Evolutionary conservation across 2,329 filamentous ascomycete genomes (phyloP).

Genomic region (Thelonectria rubi): DNA sequence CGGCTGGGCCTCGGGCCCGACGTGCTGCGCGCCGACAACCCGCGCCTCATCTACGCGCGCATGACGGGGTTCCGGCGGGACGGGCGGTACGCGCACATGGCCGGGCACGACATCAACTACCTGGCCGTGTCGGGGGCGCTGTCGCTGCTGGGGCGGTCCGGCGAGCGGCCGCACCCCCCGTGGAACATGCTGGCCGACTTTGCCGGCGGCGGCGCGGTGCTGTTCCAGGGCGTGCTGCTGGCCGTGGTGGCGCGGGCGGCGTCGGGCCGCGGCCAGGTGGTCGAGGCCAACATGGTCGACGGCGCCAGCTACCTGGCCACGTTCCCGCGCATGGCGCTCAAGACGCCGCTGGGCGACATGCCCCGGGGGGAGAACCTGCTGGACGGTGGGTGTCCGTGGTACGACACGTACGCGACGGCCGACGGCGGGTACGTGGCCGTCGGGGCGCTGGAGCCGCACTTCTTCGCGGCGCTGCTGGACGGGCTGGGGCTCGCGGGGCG

Average conservation of each 20-base stretch:
- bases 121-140: slow-evolving; percentile 87
- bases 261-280: slow-evolving; percentile 81
- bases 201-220: slow-evolving; percentile 83
- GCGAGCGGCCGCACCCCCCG: slow-evolving; percentile 78
- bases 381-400: slow-evolving; percentile 88
- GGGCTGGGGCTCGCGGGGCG: slow-evolving; percentile 68
- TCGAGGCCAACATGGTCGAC: slow-evolving; percentile 98
- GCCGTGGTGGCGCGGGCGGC: slow-evolving; percentile 74
- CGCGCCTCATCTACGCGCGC: slow-evolving; percentile 79
- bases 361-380: slow-evolving; percentile 79
- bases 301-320: slow-evolving; percentile 81
- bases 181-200: slow-evolving; percentile 90
- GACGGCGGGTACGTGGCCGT: slow-evolving; percentile 85
- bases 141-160: slow-evolving; percentile 75
- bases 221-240: slow-evolving; percentile 83
- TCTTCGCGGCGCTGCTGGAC: slow-evolving; percentile 74
- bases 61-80: slow-evolving; percentile 92
- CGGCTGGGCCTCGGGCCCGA: slow-evolving; percentile 80
- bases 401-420: slow-evolving; percentile 86
- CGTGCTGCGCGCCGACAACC: slow-evolving; percentile 73
- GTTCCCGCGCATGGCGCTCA: slow-evolving; percentile 75
- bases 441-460: slow-evolving; percentile 89
- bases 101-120: slow-evolving; percentile 97
- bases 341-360: slow-evolving; percentile 68
- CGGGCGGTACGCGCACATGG: slow-evolving; percentile 86